Conservation (phyloP, 345 rosid genomes). For the Camelina laxa region DNA sequence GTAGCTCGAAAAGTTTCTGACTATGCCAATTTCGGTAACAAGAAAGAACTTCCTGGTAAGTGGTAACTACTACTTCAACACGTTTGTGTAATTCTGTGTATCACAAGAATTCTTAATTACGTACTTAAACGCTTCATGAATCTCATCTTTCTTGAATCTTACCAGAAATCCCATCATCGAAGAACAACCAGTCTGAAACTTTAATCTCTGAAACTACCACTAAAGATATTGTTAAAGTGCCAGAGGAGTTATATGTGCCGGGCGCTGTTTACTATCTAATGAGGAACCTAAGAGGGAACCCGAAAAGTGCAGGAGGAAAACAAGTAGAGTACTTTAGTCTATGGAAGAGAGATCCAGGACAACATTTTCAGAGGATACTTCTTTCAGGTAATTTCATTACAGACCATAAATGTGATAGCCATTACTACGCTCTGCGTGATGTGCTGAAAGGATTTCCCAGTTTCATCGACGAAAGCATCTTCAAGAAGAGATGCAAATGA, state of each 20-base stretch:
- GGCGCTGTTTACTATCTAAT: constrained; percentile 79
- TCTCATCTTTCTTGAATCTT: constrained; percentile 14
- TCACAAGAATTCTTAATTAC: neutral
- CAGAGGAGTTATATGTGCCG: constrained; percentile 80
- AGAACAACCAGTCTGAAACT: constrained; percentile 27
- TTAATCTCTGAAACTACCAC: constrained; percentile 30
- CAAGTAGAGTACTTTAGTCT: constrained; percentile 63
- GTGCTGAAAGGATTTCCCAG: constrained; percentile 78
- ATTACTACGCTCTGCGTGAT: constrained; percentile 82
- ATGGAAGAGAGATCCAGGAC: constrained; percentile 83
- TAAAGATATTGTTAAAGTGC: constrained; percentile 32
- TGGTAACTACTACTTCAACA: constrained; percentile 17
- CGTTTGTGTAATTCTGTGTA: neutral
- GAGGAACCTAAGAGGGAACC: constrained; percentile 52
- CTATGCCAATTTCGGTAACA: constrained; percentile 68
- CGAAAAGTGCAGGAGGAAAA: constrained; percentile 33
- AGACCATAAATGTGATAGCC: constrained; percentile 92
- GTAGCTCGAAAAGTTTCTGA: constrained; percentile 85
- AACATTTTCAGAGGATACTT: constrained; percentile 86
- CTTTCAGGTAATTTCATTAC: constrained; percentile 80
- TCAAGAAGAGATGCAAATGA: constrained; percentile 40
- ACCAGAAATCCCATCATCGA: constrained; percentile 45
- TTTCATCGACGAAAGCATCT: constrained; percentile 52
- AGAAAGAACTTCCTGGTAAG: constrained; percentile 56
- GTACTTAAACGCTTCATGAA: neutral